Base-by-base conservation (phyloP, 1,139 yeast genomes). In the Diutina neorugosa region DNA sequence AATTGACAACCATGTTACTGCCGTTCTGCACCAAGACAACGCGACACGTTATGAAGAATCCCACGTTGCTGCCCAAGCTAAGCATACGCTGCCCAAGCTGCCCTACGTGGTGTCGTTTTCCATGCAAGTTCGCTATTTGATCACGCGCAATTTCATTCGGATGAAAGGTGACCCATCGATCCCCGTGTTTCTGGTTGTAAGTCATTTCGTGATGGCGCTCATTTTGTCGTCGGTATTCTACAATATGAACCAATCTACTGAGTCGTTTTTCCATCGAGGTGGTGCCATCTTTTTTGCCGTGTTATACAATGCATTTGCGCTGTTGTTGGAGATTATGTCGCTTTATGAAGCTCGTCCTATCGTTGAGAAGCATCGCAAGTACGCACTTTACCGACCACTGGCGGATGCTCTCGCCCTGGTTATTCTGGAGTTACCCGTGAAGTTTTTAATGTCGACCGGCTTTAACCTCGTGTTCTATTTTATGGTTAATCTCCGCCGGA, bases 261-360 rank as follows among this genome's bases (percentile, higher is more conserved):
- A 54, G 2, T 57, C 57, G 18, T 58, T 59, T 44, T 59, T 58
- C 55, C 76, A 71, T 58, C 76, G 96, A 40, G 59, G 58, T 58
- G 85, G 91, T 25, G 76, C 86, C 25, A 68, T 88, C 71, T 88
- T 86, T 70, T 86, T 86, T 64, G 86, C 94, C 51, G 78, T 85
- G 52, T 73, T 87, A 61, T 86, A 84, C 68, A 86, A 86, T 65
- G 88, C 91, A 18, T 83, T 87, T 67, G 73, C 86, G 20, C 84
- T 90, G 20, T 69, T 86, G 60, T 73, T 86, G 64, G 95, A 87
- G 66, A 81, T 87, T 58, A 77, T 84, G 69, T 69, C 86, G 7
- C 68, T 85, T 54, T 82, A 76, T 59, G 90, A 84, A 62, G 83
- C 88, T n/a, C 80, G 95, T 62, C 82, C 87, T 2, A 80, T 87